A percentile compares a stretch with the other conserved stretches of the same genome.
These are phyloP conservation scores for Corylus americana DNA, from an alignment of 306 rosid genomes.

Conservation along the genomic window DNA sequence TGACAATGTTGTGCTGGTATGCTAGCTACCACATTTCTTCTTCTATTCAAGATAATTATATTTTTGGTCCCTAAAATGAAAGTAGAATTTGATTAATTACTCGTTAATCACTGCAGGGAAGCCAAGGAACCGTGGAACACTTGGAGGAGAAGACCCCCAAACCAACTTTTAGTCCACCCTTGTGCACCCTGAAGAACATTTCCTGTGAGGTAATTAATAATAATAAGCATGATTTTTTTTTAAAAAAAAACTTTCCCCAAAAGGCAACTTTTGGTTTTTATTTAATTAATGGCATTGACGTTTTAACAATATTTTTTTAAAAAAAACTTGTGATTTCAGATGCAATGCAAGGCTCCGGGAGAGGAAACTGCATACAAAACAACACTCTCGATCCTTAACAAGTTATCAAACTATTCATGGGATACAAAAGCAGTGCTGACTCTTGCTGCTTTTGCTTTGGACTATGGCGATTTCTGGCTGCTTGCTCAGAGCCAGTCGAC, in stretches of 20 bases:
- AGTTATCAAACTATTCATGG: constrained; percentile 53
- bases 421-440: constrained; percentile 74
- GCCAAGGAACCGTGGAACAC: not conserved
- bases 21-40: not conserved
- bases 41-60: not conserved
- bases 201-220: not conserved
- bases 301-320: no score
- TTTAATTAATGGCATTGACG: no score
- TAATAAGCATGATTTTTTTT: no score
- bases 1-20: constrained; percentile 20
- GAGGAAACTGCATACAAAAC: constrained; percentile 4
- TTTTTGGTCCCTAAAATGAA: not conserved
- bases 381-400: constrained; percentile 1
- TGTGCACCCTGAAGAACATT: constrained; percentile 4
- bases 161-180: constrained; percentile 1
- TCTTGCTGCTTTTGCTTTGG: constrained; percentile 65
- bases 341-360: constrained; percentile 8
- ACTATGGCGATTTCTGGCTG: constrained; percentile 73
- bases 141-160: constrained; percentile 6
- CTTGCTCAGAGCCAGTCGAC: constrained; percentile 47
- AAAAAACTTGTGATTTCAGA: not conserved
- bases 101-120: not conserved
- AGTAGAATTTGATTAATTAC: not conserved
- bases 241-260: no score
- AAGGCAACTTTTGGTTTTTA: no score